phyloP scores from a whole-genome alignment of 2,329 filamentous ascomycete genomes.

The Penicillium sp. region DNA sequence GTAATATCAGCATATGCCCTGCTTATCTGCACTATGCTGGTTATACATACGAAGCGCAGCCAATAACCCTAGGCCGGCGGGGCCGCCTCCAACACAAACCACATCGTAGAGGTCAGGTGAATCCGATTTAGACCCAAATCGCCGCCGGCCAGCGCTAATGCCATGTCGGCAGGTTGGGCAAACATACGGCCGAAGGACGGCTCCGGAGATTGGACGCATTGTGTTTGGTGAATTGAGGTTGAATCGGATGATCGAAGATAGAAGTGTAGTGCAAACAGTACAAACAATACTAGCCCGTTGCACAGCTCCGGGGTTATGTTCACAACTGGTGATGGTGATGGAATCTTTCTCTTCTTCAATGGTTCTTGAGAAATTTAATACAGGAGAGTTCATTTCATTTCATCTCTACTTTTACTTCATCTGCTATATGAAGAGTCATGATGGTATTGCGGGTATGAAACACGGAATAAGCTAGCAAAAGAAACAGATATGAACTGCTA shows the following conservation, averaged over 20 bases:
- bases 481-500: conserved; percentile 15
- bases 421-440: neutral
- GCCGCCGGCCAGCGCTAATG: conserved; percentile 25
- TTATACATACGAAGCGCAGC: conserved; percentile 66
- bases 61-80: conserved; percentile 79
- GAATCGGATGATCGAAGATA: conserved; percentile 13
- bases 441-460: conserved; percentile 24
- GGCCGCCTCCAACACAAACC: conserved; percentile 85
- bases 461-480: conserved; percentile 15
- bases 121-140: conserved; percentile 35
- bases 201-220: conserved; percentile 36
- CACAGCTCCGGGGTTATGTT: neutral
- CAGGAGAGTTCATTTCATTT: neutral
- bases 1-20: conserved; percentile 4
- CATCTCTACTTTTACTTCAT: neutral
- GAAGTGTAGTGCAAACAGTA: conserved; percentile 23
- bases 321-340: neutral
- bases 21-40: neutral
- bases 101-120: conserved; percentile 82
- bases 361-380: neutral
- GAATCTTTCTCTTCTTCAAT: neutral
- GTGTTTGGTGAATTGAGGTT: conserved; percentile 15
- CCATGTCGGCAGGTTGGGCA: conserved; percentile 40
- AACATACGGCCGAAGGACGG: conserved; percentile 37
- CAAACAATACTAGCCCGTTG: conserved; percentile 13